Evolutionary conservation across 805 yeast species (phyloP), one percentile per base, ranked within the genome.

Genomic region (Cyberlindnera euphorbiiphila): DNA sequence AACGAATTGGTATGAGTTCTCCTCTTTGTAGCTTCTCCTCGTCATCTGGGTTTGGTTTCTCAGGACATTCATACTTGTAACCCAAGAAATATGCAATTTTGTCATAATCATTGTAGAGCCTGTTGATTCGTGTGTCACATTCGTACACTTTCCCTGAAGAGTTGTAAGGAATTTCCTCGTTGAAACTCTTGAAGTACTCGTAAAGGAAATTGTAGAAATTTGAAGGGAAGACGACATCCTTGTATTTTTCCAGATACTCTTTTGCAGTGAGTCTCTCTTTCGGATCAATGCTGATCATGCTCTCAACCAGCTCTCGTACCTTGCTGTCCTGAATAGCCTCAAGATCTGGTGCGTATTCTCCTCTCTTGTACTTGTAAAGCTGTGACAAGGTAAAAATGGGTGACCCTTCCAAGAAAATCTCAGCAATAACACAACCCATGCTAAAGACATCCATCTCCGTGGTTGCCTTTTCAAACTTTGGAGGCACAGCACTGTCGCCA

Each of bases 341-440:
- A 32, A 85, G 58, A 39, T 78, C 78, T 0, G 95, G 94, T 15
- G 58, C 57, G 52, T 72, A 79, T 42, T 83, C 88, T 3, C 78
- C 73, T 41, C 74, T 74, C 51, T 81, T 81, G 60, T 83, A 93
- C 59, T 81, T 85, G 67, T 85, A 91, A 43, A 89, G 65, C 53
- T 89, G 95, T 0, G 98, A 79, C 10, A 93, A 69, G 0, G 95
- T 81, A 59, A 93, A 91, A 0, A 86, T 70, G 0, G 97, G 85
- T 13, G 84, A 72, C 0, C 97, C 97, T 47, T 93, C 98, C 14
- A 78, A 63, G 47, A 82, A 86, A 6, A 93, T 61, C 58, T 93
- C 98, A 1, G 94, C 95, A 48, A 93, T 81, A 3, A 85, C 87
- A 64, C 98, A 93, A 0, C 94, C 94, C 30, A 80, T 55, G 37